Base-by-base conservation (phyloP, 768 basidiomycete species). In the Tephrocybe sp. region DNA sequence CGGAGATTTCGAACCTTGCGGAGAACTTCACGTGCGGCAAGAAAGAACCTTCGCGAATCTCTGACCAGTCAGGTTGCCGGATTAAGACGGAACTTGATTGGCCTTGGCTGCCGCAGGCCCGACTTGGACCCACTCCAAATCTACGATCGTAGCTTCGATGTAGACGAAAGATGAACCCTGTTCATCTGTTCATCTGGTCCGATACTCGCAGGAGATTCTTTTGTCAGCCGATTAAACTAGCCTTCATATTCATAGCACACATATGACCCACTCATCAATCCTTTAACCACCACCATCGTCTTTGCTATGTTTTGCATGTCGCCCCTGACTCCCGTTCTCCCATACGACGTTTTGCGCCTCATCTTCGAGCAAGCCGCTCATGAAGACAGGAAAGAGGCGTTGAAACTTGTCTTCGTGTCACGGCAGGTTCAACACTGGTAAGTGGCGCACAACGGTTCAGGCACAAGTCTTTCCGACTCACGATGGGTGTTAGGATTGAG, bases 331-430 rank as follows among this genome's bases (percentile, higher is more conserved):
- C 53, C 54, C 10, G 20, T 30, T 47, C 68, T 68, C 50, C 70
- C 73, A n/a, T 61, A 68, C 52, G 74, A 74, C 52, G 55, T 72
- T 41, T 53, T 74, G 17, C 68, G 72, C 21, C 57, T 71, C 17
- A 57, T 76, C 12, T 60, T 74, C 28, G 72, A 74, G 45, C 58
- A 62, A 17, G 70, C 70, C 25, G 65, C 69, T 12, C 50, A 49
- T 18, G 33, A 58, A 12, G 67, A 74, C 49, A 62, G 48, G 34
- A 62, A 61, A 36, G 68, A 66, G 4, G 71, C 72, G 0, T 45
- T 68, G 18, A 64, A 60, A 20, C 62, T 74, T 11, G 61, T 65
- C 17, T 48, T 65, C 15, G 58, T 73, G 3, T 74, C 68, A 12
- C 65, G 53, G 23, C 55, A 57, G 3, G 64, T 64, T 12, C 63